Conservation (phyloP, 768 basidiomycete species). For the Pisolithus tinctorius region DNA sequence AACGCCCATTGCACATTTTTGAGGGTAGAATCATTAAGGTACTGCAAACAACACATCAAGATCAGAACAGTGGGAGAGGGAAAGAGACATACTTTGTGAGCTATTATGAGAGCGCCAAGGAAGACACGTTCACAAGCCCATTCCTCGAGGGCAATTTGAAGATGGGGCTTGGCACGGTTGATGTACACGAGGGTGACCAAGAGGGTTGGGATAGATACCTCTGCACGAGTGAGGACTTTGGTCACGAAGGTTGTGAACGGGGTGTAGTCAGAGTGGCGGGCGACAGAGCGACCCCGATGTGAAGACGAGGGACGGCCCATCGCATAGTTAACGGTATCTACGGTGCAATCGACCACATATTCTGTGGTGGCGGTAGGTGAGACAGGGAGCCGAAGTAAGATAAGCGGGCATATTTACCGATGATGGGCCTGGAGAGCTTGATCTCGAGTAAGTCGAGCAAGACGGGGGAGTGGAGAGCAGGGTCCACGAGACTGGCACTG, state of each 20-base stretch:
- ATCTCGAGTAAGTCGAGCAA: slow-evolving; percentile 64
- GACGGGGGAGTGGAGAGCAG: slow-evolving; percentile 54
- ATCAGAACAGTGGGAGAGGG: slow-evolving; percentile 11
- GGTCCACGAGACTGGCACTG: slow-evolving; percentile 53
- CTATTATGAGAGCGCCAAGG: slow-evolving; percentile 81
- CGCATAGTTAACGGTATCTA: slow-evolving; percentile 71
- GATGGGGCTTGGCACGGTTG: slow-evolving; percentile 67
- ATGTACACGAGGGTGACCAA: slow-evolving; percentile 73
- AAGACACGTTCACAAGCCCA: slow-evolving; percentile 91
- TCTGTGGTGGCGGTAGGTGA: slow-evolving; percentile 33
- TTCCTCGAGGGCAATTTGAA: slow-evolving; percentile 75
- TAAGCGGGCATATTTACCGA: slow-evolving; percentile 42
- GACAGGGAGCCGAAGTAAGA: background rate
- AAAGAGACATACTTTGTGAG: slow-evolving; percentile 59
- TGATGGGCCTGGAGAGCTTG: slow-evolving; percentile 53
- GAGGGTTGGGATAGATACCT: slow-evolving; percentile 63
- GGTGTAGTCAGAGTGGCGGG: slow-evolving; percentile 44
- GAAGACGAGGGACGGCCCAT: slow-evolving; percentile 61
- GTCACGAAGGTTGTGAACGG: slow-evolving; percentile 60
- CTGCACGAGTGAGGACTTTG: slow-evolving; percentile 65
- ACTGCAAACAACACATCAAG: slow-evolving; percentile 33
- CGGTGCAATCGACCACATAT: slow-evolving; percentile 60
- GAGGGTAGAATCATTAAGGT: slow-evolving; percentile 81
- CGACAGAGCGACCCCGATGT: slow-evolving; percentile 39
- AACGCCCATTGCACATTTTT: slow-evolving; percentile 90